phyloP scores from a whole-genome alignment of 768 basidiomycete genomes.

The Pleurotus cornucopiae region DNA sequence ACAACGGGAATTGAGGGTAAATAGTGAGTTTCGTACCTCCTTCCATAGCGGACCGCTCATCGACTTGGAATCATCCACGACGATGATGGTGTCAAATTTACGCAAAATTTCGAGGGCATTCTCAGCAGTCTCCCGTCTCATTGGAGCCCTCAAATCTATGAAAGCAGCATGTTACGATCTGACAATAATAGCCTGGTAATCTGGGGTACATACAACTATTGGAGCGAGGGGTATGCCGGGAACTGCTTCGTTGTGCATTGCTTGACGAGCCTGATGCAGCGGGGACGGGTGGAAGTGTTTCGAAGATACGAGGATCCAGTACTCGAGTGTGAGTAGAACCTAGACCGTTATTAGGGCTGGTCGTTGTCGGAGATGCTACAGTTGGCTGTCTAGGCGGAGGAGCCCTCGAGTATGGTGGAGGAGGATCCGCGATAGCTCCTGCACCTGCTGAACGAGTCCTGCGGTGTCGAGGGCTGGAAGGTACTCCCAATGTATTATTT shows the following conservation, averaged over 20 bases:
- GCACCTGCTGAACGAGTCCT: conserved; percentile 8
- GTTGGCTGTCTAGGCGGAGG: not conserved
- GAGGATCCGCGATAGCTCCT: conserved; percentile 1
- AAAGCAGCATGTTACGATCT: not conserved
- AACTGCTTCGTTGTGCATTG: not conserved
- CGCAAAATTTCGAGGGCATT: conserved; percentile 30
- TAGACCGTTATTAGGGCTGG: not conserved
- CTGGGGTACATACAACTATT: conserved; percentile 1
- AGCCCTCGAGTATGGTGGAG: conserved; percentile 8
- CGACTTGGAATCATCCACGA: conserved; percentile 60
- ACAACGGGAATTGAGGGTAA: not conserved
- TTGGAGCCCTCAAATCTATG: conserved; percentile 10
- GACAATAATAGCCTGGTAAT: not conserved
- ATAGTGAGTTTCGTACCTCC: conserved; percentile 30
- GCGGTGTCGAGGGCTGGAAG: conserved; percentile 3
- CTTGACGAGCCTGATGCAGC: not conserved
- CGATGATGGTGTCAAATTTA: conserved; percentile 51
- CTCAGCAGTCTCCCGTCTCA: conserved; percentile 18
- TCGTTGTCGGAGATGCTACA: not conserved
- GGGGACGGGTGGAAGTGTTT: not conserved
- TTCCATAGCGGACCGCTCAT: conserved; percentile 48
- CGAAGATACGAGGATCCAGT: not conserved
- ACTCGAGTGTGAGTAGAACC: conserved; percentile 6
- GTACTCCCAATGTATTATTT: not conserved
- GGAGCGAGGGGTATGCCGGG: not conserved